phyloP scores from a whole-genome alignment of 2,329 filamentous ascomycete species.

The Diaporthe batatas region DNA sequence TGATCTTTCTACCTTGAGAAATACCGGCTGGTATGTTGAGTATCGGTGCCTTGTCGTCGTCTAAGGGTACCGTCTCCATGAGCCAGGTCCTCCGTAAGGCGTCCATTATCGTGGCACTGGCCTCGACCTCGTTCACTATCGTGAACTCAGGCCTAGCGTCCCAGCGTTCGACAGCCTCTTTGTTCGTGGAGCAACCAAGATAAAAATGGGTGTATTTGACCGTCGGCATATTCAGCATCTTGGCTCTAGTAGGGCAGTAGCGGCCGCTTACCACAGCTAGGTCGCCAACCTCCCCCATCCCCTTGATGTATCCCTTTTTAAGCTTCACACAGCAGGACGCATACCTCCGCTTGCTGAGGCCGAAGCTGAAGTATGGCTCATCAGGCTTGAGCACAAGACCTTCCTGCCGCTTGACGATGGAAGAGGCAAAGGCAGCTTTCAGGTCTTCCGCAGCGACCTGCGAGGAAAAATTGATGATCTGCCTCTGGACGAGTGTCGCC shows the following conservation, averaged over 20 bases:
- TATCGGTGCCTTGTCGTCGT: conserved; percentile 56
- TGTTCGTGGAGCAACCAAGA: conserved; percentile 81
- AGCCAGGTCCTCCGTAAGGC: conserved; percentile 63
- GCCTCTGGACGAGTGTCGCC: conserved; percentile 75
- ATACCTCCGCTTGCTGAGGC: conserved; percentile 52
- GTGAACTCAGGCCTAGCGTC: conserved; percentile 70
- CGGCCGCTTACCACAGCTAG: conserved; percentile 83
- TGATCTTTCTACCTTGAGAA: conserved; percentile 57
- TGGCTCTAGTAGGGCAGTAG: conserved; percentile 75
- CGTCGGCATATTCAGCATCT: conserved; percentile 62
- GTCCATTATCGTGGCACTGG: conserved; percentile 65
- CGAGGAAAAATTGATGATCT: conserved; percentile 75
- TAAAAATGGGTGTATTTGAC: conserved; percentile 85
- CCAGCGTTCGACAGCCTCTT: conserved; percentile 66
- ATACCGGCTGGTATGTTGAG: conserved; percentile 62
- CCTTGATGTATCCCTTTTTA: conserved; percentile 86
- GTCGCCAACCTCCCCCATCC: conserved; percentile 85
- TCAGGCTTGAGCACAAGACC: conserved; percentile 86
- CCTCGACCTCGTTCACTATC: conserved; percentile 74
- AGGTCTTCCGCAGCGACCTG: conserved; percentile 66
- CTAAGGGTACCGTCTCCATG: conserved; percentile 56
- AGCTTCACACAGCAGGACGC: conserved; percentile 79
- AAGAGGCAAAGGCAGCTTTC: conserved; percentile 74
- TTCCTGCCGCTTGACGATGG: conserved; percentile 77
- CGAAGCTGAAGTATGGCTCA: conserved; percentile 79